Evolutionary conservation across 2,329 filamentous ascomycete species (phyloP).

Genomic region (Exophiala spinifera): DNA sequence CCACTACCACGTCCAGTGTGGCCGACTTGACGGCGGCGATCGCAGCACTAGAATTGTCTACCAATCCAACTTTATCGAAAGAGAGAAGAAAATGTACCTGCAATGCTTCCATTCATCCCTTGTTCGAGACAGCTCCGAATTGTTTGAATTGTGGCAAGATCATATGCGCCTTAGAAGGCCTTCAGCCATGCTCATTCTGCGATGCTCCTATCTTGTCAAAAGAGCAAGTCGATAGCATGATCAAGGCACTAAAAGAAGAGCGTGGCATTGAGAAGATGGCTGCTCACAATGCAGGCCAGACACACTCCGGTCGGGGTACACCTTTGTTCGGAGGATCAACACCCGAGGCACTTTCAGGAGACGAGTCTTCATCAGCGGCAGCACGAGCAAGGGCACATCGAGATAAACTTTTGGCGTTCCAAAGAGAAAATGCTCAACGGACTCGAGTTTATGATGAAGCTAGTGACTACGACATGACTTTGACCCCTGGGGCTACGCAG

Average conservation of each 20-base stretch:
- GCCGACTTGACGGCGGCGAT: conserved; percentile 72
- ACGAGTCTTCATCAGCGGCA: conserved; percentile 31
- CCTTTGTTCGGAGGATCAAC: conserved; percentile 33
- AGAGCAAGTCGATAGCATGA: conserved; percentile 78
- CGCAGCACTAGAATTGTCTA: conserved; percentile 82
- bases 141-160: conserved; percentile 92
- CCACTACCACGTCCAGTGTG: conserved; percentile 46
- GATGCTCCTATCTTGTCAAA: conserved; percentile 67
- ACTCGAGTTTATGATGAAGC: conserved; percentile 87
- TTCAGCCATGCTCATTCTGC: conserved; percentile 93
- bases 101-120: conserved; percentile 79
- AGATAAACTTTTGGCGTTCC: conserved; percentile 76
- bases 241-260: conserved; percentile 77
- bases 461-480: conserved; percentile 63
- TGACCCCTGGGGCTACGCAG: conserved; percentile 62
- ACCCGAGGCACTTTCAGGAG: conserved; percentile 33
- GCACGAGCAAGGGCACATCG: conserved; percentile 61
- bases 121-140: conserved; percentile 88
- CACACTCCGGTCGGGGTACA: conserved; percentile 38
- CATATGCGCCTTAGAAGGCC: conserved; percentile 87
- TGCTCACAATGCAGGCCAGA: conserved; percentile 67
- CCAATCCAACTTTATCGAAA: conserved; percentile 69
- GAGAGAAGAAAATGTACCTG: conserved; percentile 74
- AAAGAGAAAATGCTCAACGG: conserved; percentile 78
- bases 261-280: conserved; percentile 83